Base-by-base conservation (phyloP, 1,284 basidiomycete species). In the Malassezia globosa region DNA sequence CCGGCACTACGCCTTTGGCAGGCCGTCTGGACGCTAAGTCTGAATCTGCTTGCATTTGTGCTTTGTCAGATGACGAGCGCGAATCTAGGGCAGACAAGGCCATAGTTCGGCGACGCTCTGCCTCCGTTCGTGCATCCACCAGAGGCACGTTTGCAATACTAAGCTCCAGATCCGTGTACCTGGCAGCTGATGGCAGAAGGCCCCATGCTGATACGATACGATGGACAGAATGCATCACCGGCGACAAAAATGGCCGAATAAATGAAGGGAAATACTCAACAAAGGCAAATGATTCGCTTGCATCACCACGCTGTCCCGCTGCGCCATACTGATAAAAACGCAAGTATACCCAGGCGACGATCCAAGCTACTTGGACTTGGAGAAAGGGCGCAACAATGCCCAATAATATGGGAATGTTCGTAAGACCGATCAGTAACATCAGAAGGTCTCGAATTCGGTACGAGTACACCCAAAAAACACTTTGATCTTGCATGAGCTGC, bases 31-130 rank as follows among this genome's bases (percentile, higher is more conserved):
- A 18, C 31, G 41, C 35, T 37, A 5, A n/a, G 11, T 18, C 51
- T 11, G 90, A n/a, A n/a, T n/a, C n/a, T n/a, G n/a, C n/a, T n/a
- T n/a, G n/a, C n/a, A n/a, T n/a, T n/a, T n/a, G n/a, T n/a, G n/a
- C n/a, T n/a, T n/a, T n/a, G n/a, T n/a, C n/a, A n/a, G n/a, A n/a
- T n/a, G n/a, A n/a, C n/a, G n/a, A n/a, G n/a, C n/a, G n/a, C n/a
- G 92, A 88, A 64, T 97, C 92, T 23, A 97, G 80, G 7, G 92
- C 92, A 72, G 95, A 92, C 59, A 97, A 75, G 33, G 92, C 92
- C 77, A 94, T 82, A 2, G 86, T 84, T 58, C 86, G 86, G 57
- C 42, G 60, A n/a, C 51, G 38, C 21, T 64, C 56, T 25, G 59
- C 64, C 41, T 64, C 69, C 16, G 63, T 60, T 5, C 61, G 53